Conservation (phyloP, 2,329 filamentous ascomycete species). For the Epichloe gansuensis region DNA sequence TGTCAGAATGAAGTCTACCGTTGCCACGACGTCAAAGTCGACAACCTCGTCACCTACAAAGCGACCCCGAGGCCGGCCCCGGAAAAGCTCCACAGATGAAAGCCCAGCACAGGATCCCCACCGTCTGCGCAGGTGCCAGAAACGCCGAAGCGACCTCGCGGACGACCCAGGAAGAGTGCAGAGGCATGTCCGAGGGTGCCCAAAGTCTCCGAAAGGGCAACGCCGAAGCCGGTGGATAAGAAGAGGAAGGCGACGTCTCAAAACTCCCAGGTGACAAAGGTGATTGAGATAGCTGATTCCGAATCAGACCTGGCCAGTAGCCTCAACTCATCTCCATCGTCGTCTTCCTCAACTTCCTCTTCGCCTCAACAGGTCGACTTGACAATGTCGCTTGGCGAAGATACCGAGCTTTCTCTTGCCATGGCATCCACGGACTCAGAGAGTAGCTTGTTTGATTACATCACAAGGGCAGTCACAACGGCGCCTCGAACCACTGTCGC, state of each 20-base stretch:
- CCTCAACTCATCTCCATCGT: slow-evolving; percentile 22
- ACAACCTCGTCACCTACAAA: slow-evolving; percentile 11
- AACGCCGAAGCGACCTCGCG: slow-evolving; percentile 26
- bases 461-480: slow-evolving; percentile 41
- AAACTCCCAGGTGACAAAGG: slow-evolving; percentile 7
- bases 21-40: neutral
- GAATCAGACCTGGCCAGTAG: slow-evolving; percentile 27
- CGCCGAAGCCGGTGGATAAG: neutral
- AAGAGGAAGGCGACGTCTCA: slow-evolving; percentile 1
- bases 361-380: slow-evolving; percentile 31
- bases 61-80: slow-evolving; percentile 21
- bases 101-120: slow-evolving; percentile 20
- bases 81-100: slow-evolving; percentile 16
- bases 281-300: slow-evolving; percentile 41
- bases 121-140: slow-evolving; percentile 21
- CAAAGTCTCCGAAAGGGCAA: neutral
- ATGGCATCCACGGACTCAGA: slow-evolving; percentile 30
- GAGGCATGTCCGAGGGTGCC: slow-evolving; percentile 6
- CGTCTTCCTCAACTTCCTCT: slow-evolving; percentile 29
- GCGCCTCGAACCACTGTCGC: slow-evolving; percentile 38
- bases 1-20: slow-evolving; percentile 8
- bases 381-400: slow-evolving; percentile 31
- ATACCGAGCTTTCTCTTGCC: slow-evolving; percentile 31
- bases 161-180: slow-evolving; percentile 28
- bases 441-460: slow-evolving; percentile 34